Evolutionary conservation across 2,329 filamentous ascomycete species (phyloP).

Genomic region (Colletotrichum shisoi): DNA sequence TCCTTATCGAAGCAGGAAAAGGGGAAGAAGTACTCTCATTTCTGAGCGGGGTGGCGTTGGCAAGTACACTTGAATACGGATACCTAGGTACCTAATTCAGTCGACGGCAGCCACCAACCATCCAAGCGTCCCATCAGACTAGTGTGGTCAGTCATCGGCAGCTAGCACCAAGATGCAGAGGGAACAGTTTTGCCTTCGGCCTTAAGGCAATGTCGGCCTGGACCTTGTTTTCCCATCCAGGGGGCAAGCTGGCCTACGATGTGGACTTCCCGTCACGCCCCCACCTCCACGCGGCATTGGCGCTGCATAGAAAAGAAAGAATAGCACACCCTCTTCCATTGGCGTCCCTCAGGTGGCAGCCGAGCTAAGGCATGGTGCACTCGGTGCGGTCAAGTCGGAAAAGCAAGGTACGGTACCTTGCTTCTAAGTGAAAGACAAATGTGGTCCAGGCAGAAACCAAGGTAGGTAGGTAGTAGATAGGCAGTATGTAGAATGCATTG

Average conservation of each 20-base stretch:
- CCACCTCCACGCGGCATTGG: conserved; percentile 32
- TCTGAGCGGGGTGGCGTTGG: conserved; percentile 12
- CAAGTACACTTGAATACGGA: background rate
- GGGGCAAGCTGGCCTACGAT: background rate
- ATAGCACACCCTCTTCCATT: conserved; percentile 30
- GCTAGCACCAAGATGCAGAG: conserved; percentile 19
- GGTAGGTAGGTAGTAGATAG: background rate
- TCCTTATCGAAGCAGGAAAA: background rate
- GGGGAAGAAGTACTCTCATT: background rate
- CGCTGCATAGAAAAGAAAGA: conserved; percentile 30
- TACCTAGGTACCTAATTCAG: background rate
- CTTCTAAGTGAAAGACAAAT: background rate
- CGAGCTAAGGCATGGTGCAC: conserved; percentile 20
- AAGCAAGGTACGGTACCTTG: conserved; percentile 7
- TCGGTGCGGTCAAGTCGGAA: conserved; percentile 1
- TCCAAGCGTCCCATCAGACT: background rate
- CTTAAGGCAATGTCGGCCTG: conserved; percentile 15
- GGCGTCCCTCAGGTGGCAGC: conserved; percentile 16
- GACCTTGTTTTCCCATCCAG: conserved; percentile 15
- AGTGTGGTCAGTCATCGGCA: background rate
- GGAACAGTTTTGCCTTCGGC: background rate
- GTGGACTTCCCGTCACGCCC: conserved; percentile 20
- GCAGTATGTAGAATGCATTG: background rate
- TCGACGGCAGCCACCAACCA: too few species aligned
- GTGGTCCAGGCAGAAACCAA: background rate